Percentiles rank a stretch among this genome's conserved stretches.
Evolutionary conservation across 1,139 yeast species (phyloP).

Genomic region (Blastobotrys elegans): DNA sequence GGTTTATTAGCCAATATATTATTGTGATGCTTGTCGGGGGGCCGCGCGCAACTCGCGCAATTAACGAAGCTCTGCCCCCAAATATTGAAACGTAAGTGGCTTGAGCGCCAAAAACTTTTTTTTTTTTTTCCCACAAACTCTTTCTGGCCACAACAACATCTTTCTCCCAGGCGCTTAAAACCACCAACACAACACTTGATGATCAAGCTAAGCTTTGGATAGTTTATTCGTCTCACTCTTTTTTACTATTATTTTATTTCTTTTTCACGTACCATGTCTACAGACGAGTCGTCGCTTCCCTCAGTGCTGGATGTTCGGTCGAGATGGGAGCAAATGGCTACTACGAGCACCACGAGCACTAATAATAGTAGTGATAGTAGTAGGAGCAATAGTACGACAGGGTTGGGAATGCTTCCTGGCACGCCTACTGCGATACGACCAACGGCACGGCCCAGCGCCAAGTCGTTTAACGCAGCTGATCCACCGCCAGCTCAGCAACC

Average conservation of each 20-base stretch:
- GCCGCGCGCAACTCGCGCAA: too few species aligned
- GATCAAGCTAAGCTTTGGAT: too few species aligned
- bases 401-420: not conserved
- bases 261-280: conserved; percentile 11
- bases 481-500: not conserved
- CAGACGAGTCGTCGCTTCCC: conserved; percentile 27
- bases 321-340: conserved; percentile 27
- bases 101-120: too few species aligned
- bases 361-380: not conserved
- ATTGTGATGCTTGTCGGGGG: too few species aligned
- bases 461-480: not conserved
- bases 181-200: not conserved
- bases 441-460: not conserved
- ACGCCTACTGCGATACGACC: not conserved
- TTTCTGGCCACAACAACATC: not conserved
- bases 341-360: not conserved
- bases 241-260: too few species aligned
- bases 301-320: conserved; percentile 27
- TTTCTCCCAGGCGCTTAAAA: not conserved
- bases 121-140: not conserved
- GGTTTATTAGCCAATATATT: too few species aligned
- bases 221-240: too few species aligned
- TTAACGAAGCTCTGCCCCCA: too few species aligned
- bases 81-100: too few species aligned
- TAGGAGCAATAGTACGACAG: not conserved